A percentile compares a stretch with the other conserved stretches of the same genome.
These are phyloP conservation scores for Globomyces sp. DNA, from an alignment of 371 early-diverging fungal species.

Conservation along the genomic window DNA sequence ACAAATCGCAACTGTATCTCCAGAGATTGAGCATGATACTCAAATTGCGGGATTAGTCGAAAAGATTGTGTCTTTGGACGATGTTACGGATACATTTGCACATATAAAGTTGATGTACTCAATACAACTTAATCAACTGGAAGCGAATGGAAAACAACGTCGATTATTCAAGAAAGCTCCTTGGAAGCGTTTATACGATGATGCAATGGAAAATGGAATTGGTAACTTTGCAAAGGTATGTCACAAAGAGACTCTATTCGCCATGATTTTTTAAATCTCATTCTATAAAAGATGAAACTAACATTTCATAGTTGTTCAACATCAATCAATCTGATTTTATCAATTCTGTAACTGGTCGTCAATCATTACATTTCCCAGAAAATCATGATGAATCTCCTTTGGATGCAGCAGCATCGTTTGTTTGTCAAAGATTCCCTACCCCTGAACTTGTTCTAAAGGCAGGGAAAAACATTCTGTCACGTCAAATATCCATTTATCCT, in stretches of 20 bases:
- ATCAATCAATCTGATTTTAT: slow-evolving; percentile 32
- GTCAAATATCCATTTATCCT: slow-evolving; percentile 80
- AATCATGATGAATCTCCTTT: slow-evolving; percentile 49
- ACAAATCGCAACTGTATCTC: slow-evolving; percentile 27
- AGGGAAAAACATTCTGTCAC: slow-evolving; percentile 69
- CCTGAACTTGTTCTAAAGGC: slow-evolving; percentile 63
- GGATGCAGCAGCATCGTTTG: slow-evolving; percentile 62
- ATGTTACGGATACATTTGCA: slow-evolving; percentile 66
- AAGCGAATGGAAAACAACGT: slow-evolving; percentile 44
- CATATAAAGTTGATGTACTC: slow-evolving; percentile 71
- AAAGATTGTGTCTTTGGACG: slow-evolving; percentile 61
- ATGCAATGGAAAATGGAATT: slow-evolving; percentile 52
- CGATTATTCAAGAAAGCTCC: slow-evolving; percentile 46
- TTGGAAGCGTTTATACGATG: slow-evolving; percentile 54
- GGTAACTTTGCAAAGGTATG: slow-evolving; percentile 55
- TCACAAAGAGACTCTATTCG: background rate
- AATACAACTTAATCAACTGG: slow-evolving; percentile 56
- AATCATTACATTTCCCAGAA: slow-evolving; percentile 28
- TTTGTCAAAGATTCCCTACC: slow-evolving; percentile 52
- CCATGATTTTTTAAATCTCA: slow-evolving; percentile 12
- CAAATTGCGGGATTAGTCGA: slow-evolving; percentile 44
- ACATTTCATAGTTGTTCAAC: slow-evolving; percentile 21
- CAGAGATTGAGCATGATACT: slow-evolving; percentile 42
- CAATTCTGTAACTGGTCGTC: slow-evolving; percentile 24
- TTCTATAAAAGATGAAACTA: slow-evolving; percentile 8